Base-by-base conservation (phyloP, 768 basidiomycete genomes). In the Russula olivacea region DNA sequence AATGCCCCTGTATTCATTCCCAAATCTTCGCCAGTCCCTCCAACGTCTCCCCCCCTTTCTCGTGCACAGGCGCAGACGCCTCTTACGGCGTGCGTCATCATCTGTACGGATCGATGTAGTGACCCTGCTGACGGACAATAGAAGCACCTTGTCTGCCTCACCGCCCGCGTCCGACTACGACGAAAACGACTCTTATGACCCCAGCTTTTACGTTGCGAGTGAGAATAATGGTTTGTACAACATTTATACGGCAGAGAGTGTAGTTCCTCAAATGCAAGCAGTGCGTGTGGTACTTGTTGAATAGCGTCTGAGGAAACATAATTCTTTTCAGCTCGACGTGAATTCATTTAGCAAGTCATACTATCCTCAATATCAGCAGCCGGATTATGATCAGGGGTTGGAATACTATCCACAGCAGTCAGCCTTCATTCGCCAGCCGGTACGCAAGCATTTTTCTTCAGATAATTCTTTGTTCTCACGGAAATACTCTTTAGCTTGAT, bases 1-100 rank as follows among this genome's bases (percentile, higher is more conserved):
- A 89, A 92, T 71, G 91, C 91, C 1, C 89, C 91, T 40, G 84
- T 93, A 48, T 93, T 93, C 65, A 83, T 93, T 23, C 91, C 91
- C 21, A 91, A 89, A 72, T 76, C 74, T 28, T 72, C 76, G 40
- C 71, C 74, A 58, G 66, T 72, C 34, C 59, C 72, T 68, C 60
- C 71, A 43, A 65, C 69, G 1, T 65, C 67, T 55, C 61, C 68
- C 34, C 61, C 66, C 23, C 55, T 59, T 34, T 66, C 67, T 49
- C 58, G 59, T 58, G 67, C 65, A 55, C 65, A 67, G 55, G 65
- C 65, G 53, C 67, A 66, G 55, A 61, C 65, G 14, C 58, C 65
- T 30, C 40, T 63, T 11, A 61, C 65, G 36, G 54, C 69, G 70
- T 59, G 63, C 65, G 61, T 66, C 48, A n/a, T 17, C 49, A 53